Percentiles rank a stretch among this genome's conserved stretches.
Conservation (phyloP, 371 early-diverging fungal genomes). For the Conidiobolus incongruus region DNA sequence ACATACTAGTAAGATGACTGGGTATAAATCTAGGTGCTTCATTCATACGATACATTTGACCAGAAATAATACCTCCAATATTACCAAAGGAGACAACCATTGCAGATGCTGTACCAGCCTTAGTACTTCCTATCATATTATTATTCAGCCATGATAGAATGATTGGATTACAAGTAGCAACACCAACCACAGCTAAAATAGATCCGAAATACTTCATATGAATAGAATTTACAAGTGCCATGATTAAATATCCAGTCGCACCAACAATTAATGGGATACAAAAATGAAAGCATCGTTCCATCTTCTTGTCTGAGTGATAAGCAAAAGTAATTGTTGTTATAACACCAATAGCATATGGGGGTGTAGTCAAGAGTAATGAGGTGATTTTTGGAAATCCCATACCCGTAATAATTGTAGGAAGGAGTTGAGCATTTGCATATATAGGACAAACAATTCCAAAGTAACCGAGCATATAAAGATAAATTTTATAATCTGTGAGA, state of each 20-base stretch:
- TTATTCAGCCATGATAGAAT: constrained; percentile 13
- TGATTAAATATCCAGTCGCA: constrained; percentile 5
- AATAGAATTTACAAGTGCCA: background rate
- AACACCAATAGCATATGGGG: no score
- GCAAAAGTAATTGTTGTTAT: no score
- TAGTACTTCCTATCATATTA: constrained; percentile 32
- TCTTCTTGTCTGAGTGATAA: background rate
- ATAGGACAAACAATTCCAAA: constrained; percentile 32
- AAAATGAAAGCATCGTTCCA: background rate
- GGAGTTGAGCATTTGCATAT: constrained; percentile 28
- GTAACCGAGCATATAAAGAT: constrained; percentile 18
- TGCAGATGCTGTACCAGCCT: constrained; percentile 24
- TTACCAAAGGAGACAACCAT: constrained; percentile 6
- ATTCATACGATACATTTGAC: constrained; percentile 28
- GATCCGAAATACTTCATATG: no score
- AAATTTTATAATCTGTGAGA: constrained; percentile 25
- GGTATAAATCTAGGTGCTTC: constrained; percentile 22
- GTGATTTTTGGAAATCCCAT: no score
- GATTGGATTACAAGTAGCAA: background rate
- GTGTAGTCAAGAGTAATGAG: no score
- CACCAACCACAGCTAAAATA: background rate
- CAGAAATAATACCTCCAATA: constrained; percentile 21
- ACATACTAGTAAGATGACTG: background rate
- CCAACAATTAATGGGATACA: no score
- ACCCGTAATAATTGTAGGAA: constrained; percentile 14